Evolutionary conservation across 2,329 filamentous ascomycete genomes (phyloP).

Genomic region (Fusarium torreyae): DNA sequence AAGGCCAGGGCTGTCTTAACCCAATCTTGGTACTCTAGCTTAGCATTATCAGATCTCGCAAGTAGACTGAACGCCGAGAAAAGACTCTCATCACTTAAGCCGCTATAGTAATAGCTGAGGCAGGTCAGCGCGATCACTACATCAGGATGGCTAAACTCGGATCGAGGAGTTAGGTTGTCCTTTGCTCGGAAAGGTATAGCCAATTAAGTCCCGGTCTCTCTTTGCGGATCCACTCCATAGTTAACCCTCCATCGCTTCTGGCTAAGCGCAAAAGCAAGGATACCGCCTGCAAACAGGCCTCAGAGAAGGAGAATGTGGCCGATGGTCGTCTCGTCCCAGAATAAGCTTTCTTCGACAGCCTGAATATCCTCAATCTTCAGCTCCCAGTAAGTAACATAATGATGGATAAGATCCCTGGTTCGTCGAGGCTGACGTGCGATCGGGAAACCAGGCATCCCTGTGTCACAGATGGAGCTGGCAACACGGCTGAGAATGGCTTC

Average conservation of each 20-base stretch:
- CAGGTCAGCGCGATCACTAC: slow-evolving; percentile 70
- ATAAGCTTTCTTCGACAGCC: slow-evolving; percentile 54
- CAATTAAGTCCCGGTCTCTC: slow-evolving; percentile 61
- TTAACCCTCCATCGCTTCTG: slow-evolving; percentile 76
- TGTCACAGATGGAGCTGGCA: slow-evolving; percentile 59
- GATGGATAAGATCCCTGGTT: slow-evolving; percentile 53
- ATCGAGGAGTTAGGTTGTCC: slow-evolving; percentile 67
- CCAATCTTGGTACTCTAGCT: slow-evolving; percentile 67
- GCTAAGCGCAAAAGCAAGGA: slow-evolving; percentile 67
- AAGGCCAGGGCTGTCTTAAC: slow-evolving; percentile 55
- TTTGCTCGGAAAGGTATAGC: slow-evolving; percentile 74
- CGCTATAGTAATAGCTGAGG: slow-evolving; percentile 70
- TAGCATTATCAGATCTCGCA: slow-evolving; percentile 65
- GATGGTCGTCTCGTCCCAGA: slow-evolving; percentile 56
- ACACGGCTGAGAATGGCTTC: slow-evolving; percentile 52
- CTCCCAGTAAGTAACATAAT: slow-evolving; percentile 61
- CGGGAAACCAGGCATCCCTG: slow-evolving; percentile 60
- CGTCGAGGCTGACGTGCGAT: slow-evolving; percentile 54
- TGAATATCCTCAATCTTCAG: slow-evolving; percentile 51
- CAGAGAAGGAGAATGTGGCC: slow-evolving; percentile 64
- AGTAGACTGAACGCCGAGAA: slow-evolving; percentile 64
- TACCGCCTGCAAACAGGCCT: slow-evolving; percentile 69
- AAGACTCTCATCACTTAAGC: slow-evolving; percentile 67
- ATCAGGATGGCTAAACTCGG: slow-evolving; percentile 76
- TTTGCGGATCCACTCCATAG: slow-evolving; percentile 68